phyloP scores from a whole-genome alignment of 495 filamentous ascomycete genomes.

The Aspergillus leporis region DNA sequence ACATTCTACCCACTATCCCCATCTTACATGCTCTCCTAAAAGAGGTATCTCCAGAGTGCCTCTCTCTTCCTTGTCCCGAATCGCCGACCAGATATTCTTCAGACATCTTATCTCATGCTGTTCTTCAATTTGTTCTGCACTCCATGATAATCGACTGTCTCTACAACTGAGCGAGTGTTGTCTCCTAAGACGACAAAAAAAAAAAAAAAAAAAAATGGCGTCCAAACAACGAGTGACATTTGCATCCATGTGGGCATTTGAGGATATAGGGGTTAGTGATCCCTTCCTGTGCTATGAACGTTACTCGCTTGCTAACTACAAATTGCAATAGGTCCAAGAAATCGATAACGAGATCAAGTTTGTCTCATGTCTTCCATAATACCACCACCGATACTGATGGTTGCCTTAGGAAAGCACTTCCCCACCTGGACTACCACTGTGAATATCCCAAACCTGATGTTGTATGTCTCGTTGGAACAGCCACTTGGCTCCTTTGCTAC shows the following conservation, averaged over 20 bases:
- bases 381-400: neutral
- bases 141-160: neutral
- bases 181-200: neutral
- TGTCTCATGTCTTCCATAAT: neutral
- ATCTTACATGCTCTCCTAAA: no score
- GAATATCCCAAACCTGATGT: conserved; percentile 21
- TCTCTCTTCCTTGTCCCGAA: neutral
- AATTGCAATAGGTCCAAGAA: conserved; percentile 20
- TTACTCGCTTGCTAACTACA: neutral
- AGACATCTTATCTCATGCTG: neutral
- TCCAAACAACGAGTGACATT: conserved; percentile 18
- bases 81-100: no score
- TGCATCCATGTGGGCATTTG: conserved; percentile 29
- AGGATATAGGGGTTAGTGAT: conserved; percentile 24
- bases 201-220: no score
- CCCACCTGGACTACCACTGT: conserved; percentile 9
- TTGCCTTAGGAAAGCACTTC: conserved; percentile 8
- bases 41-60: neutral
- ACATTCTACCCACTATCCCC: neutral
- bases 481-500: neutral
- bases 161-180: neutral
- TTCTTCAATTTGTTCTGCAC: neutral
- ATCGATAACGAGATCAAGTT: conserved; percentile 19
- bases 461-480: conserved; percentile 11
- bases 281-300: neutral